Evolutionary conservation across 371 early-diverging fungal species (phyloP).

Genomic region (Choanephora cucurbitarum): DNA sequence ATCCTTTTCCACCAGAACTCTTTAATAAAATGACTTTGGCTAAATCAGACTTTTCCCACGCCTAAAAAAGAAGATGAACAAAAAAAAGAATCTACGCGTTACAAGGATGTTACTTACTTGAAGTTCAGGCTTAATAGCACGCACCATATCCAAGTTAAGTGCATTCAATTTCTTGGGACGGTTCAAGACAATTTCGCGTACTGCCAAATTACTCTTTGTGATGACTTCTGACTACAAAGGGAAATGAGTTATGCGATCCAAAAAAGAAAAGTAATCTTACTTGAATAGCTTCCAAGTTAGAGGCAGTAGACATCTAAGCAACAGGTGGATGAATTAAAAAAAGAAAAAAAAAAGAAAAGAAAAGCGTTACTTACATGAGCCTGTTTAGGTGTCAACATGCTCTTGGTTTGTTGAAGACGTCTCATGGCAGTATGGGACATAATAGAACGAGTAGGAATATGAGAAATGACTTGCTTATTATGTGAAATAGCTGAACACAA

Average conservation of each 20-base stretch:
- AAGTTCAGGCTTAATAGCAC: constrained; percentile 79
- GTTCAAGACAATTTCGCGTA: constrained; percentile 84
- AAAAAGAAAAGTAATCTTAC: constrained; percentile 1
- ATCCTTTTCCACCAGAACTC: constrained; percentile 76
- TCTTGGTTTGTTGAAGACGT: constrained; percentile 29
- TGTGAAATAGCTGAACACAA: constrained; percentile 10
- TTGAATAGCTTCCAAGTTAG: constrained; percentile 17
- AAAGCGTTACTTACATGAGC: constrained; percentile 5
- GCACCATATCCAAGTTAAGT: constrained; percentile 86
- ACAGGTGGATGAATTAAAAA: too few species aligned
- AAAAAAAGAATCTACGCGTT: too few species aligned
- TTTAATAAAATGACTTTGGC: constrained; percentile 88
- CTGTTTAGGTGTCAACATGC: neutral
- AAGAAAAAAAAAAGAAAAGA: constrained; percentile 1
- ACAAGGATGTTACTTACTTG: too few species aligned
- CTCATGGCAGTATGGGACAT: constrained; percentile 20
- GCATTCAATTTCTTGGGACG: constrained; percentile 89
- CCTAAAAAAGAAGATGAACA: constrained; percentile 42
- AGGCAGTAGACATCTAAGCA: constrained; percentile 16
- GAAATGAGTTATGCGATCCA: neutral
- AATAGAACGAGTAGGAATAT: constrained; percentile 9
- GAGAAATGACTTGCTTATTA: constrained; percentile 12
- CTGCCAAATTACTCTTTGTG: constrained; percentile 54
- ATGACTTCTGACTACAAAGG: constrained; percentile 30
- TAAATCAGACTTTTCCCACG: constrained; percentile 88